Conservation (phyloP, 2,329 filamentous ascomycete genomes). For the Paraphaeosphaeria sporulosa region DNA sequence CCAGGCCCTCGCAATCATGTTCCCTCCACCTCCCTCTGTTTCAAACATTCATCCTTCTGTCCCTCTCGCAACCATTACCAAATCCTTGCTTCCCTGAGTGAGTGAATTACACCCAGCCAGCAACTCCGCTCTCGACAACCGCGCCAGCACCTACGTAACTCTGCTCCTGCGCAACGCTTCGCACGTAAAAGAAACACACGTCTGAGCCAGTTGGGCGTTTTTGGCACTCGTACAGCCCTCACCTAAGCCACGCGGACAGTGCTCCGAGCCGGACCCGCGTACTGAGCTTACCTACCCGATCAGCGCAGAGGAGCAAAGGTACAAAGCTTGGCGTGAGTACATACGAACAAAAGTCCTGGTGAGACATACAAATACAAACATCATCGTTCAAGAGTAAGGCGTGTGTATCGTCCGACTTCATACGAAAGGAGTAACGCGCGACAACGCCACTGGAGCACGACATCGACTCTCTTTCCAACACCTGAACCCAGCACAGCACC, state of each 20-base stretch:
- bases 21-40: neutral
- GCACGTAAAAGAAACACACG: neutral
- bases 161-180: neutral
- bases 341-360: no score
- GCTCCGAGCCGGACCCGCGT: conserved; percentile 6
- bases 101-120: no score
- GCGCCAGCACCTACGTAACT: neutral
- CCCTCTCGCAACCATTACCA: neutral
- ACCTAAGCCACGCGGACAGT: conserved; percentile 4
- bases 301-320: no score
- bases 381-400: no score
- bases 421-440: no score
- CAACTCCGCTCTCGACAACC: no score
- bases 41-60: neutral
- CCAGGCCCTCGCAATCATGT: neutral
- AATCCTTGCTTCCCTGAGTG: neutral
- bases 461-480: no score
- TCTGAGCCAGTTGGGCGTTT: neutral
- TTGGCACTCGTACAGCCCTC: neutral
- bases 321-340: no score
- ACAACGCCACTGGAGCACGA: no score
- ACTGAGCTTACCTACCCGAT: no score
- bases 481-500: neutral
- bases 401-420: no score
- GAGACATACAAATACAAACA: no score